Base-by-base conservation (phyloP, 1,284 basidiomycete species). In the Ustilago esculenta region DNA sequence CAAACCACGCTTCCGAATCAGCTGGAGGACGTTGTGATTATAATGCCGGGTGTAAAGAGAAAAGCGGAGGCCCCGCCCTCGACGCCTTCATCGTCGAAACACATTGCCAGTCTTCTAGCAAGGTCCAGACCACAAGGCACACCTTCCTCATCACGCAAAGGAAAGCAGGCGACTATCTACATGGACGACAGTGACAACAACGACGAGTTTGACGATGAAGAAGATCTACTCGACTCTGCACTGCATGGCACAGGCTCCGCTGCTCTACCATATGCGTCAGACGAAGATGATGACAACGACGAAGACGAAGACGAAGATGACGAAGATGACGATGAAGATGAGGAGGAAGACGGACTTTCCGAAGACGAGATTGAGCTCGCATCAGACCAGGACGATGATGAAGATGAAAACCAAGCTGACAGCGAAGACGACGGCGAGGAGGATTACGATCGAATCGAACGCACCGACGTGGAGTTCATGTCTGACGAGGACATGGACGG, bases 401-500 rank as follows among this genome's bases (percentile, higher is more conserved):
- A 57, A 3, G 43, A 37, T 10, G 32, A 41, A 10, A 49, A 58
- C 10, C 42, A 52, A 3, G 59, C 54, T 2, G 58, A 52, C 5
- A 44, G 47, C 3, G 39, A 52, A 0, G 49, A 56, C 20, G 61
- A 72, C 11, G 58, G 72, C n/a, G 67, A 63, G 17, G 73, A 76
- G 14, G 72, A 53, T 4, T 77, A 74, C 18, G 71, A 73, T 34
- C 75, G 45, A 11, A 23, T 51, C 7, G 48, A 51, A 39, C 59
- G 39, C 8, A 41, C 39, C 37, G 55, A 67, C 23, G 48, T 67
- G 9, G 73, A 73, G 20, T 37, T 69, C 55, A 60, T 67, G 57
- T 79, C 76, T 8, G 76, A 79, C 40, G 81, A 75, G 41, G 72
- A 80, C 44, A 75, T 82, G 58, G 80, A 76, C 23, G 78, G 78